These are phyloP conservation scores for Limonium bicolor DNA, from an alignment of 148 eudicot genomes.

Conservation along the genomic window DNA sequence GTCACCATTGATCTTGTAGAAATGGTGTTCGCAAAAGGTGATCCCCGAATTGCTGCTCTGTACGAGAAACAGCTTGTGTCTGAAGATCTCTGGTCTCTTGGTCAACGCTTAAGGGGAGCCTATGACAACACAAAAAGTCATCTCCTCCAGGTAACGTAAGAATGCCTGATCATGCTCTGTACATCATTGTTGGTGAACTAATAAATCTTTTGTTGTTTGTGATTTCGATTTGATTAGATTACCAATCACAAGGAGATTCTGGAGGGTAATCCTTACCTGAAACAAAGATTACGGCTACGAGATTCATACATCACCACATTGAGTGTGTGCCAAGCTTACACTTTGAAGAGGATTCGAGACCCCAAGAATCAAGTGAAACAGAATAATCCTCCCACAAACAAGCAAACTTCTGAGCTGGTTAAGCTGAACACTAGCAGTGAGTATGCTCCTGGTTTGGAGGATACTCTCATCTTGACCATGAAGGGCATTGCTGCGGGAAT, in stretches of 20 bases:
- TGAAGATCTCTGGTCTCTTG: conserved; percentile 8
- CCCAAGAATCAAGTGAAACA: conserved; percentile 7
- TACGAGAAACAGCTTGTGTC: conserved; percentile 11
- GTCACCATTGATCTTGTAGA: conserved; percentile 12
- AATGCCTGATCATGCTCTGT: background rate
- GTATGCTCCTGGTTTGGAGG: conserved; percentile 12
- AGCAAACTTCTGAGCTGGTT: conserved; percentile 11
- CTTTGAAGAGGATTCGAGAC: conserved; percentile 10
- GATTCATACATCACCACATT: conserved; percentile 8
- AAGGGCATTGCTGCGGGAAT: conserved; percentile 13
- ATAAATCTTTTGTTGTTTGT: background rate
- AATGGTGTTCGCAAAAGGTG: conserved; percentile 15
- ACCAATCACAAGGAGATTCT: conserved; percentile 9
- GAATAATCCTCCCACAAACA: conserved; percentile 1
- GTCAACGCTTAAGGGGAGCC: conserved; percentile 5
- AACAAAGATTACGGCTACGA: conserved; percentile 11
- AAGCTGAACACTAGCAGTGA: conserved; percentile 11
- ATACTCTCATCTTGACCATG: conserved; percentile 15
- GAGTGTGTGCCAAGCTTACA: conserved; percentile 11
- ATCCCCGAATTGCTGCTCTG: conserved; percentile 12
- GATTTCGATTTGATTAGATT: background rate
- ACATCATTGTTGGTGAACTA: background rate
- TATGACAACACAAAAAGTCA: conserved; percentile 9
- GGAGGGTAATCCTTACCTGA: conserved; percentile 11
- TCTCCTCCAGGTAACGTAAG: conserved; percentile 13